These are phyloP conservation scores for Trebouxia sp. DNA, from an alignment of 139 green algal species.

Conservation along the genomic window DNA sequence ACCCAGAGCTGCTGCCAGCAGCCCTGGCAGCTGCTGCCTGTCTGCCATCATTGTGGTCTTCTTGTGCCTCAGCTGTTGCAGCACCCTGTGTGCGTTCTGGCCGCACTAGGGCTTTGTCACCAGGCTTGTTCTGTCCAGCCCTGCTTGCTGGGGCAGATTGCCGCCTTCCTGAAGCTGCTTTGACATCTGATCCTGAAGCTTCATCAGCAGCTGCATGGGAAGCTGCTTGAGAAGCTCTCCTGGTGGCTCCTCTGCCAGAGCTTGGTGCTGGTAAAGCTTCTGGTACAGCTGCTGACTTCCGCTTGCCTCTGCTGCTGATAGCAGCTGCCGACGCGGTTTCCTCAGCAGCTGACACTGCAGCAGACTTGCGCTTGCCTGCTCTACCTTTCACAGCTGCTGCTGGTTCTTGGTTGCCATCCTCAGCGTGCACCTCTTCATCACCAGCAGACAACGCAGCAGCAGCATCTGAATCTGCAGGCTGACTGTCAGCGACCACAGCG, in stretches of 20 bases:
- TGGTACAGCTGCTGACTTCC: neutral
- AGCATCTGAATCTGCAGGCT: neutral
- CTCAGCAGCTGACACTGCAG: neutral
- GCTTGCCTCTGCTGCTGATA: neutral
- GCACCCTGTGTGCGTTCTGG: no score
- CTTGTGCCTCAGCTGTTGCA: no score
- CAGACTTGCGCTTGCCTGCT: neutral
- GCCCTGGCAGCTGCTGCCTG: neutral
- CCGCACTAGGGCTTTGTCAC: no score
- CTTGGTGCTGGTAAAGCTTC: neutral
- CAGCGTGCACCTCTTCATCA: no score
- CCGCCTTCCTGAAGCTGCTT: no score
- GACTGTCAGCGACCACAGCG: neutral
- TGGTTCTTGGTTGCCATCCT: neutral
- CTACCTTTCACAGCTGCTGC: neutral
- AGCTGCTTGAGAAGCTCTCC: no score
- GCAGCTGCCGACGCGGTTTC: neutral
- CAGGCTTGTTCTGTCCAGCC: no score
- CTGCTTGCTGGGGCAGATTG: no score
- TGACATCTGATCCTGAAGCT: no score
- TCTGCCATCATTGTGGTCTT: neutral
- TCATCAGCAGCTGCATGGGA: no score
- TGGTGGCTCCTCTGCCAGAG: neutral
- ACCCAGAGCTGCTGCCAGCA: no score
- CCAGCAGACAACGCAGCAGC: no score